Evolutionary conservation across 371 early-diverging fungal species (phyloP).

Genomic region (Smittium culicis): DNA sequence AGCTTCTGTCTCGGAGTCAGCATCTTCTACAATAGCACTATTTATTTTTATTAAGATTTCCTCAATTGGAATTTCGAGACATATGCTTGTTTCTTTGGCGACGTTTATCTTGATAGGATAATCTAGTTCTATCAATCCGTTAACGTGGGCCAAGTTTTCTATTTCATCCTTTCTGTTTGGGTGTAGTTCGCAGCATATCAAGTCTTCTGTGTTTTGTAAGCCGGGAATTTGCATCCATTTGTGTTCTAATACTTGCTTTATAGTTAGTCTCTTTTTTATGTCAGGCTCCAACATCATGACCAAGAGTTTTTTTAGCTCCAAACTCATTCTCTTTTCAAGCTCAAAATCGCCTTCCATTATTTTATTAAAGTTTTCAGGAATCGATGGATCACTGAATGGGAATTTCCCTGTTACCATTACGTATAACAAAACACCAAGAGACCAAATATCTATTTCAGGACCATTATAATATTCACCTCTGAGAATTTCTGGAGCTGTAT

Average conservation of each 20-base stretch:
- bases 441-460: slow-evolving; percentile 87
- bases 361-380: slow-evolving; percentile 25
- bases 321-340: slow-evolving; percentile 19
- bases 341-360: slow-evolving; percentile 31
- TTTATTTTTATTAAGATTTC: slow-evolving; percentile 16
- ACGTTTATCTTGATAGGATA: slow-evolving; percentile 9
- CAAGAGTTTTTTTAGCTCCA: slow-evolving; percentile 28
- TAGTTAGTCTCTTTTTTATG: slow-evolving; percentile 23
- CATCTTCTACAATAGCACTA: not conserved
- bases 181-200: slow-evolving; percentile 1
- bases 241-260: slow-evolving; percentile 29
- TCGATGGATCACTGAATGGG: slow-evolving; percentile 54
- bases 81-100: slow-evolving; percentile 24
- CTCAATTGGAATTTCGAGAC: slow-evolving; percentile 22
- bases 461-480: slow-evolving; percentile 67
- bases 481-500: slow-evolving; percentile 76
- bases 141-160: not conserved
- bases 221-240: slow-evolving; percentile 24
- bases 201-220: slow-evolving; percentile 2
- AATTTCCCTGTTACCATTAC: slow-evolving; percentile 68
- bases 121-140: not conserved
- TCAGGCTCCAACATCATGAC: slow-evolving; percentile 34
- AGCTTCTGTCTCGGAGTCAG: not conserved
- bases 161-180: not conserved
- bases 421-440: slow-evolving; percentile 76